These are phyloP conservation scores for Crucihimalaya himalaica DNA, from an alignment of 345 rosid genomes.

Conservation along the genomic window DNA sequence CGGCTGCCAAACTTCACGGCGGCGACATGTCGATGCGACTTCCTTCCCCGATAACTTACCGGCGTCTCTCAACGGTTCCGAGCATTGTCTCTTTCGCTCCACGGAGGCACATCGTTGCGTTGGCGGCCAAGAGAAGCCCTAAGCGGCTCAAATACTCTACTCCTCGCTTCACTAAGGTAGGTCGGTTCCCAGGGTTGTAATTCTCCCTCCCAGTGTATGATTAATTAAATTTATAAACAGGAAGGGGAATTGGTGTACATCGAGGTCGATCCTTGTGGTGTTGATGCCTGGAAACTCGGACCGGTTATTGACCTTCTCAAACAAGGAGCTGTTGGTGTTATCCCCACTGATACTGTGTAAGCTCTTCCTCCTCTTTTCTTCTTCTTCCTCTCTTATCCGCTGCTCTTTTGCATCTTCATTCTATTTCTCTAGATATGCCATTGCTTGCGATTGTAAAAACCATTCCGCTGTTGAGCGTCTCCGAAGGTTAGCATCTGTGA, in stretches of 20 bases:
- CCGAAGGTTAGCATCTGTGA: conserved; percentile 54
- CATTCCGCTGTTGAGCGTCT: conserved; percentile 85
- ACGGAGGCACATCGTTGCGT: conserved; percentile 41
- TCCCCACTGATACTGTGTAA: conserved; percentile 92
- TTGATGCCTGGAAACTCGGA: conserved; percentile 72
- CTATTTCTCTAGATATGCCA: conserved; percentile 57
- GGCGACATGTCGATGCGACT: conserved; percentile 15
- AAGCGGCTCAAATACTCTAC: conserved; percentile 90
- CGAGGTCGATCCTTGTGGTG: conserved; percentile 71
- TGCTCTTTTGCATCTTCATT: not conserved
- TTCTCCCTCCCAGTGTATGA: no score
- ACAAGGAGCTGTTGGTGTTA: conserved; percentile 90
- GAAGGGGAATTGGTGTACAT: conserved; percentile 65
- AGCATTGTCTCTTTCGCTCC: conserved; percentile 36
- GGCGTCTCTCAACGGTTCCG: conserved; percentile 24
- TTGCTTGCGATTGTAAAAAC: conserved; percentile 71
- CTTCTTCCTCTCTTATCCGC: not conserved
- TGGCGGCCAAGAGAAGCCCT: conserved; percentile 79
- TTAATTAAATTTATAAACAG: conserved; percentile 4
- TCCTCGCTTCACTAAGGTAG: conserved; percentile 71
- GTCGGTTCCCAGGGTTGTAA: no score
- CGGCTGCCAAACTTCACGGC: conserved; percentile 24
- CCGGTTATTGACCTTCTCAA: conserved; percentile 67
- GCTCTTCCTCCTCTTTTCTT: not conserved
- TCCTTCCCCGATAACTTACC: conserved; percentile 21